Evolutionary conservation across 768 basidiomycete genomes (phyloP).

Genomic region (Pleurotus eryngii): DNA sequence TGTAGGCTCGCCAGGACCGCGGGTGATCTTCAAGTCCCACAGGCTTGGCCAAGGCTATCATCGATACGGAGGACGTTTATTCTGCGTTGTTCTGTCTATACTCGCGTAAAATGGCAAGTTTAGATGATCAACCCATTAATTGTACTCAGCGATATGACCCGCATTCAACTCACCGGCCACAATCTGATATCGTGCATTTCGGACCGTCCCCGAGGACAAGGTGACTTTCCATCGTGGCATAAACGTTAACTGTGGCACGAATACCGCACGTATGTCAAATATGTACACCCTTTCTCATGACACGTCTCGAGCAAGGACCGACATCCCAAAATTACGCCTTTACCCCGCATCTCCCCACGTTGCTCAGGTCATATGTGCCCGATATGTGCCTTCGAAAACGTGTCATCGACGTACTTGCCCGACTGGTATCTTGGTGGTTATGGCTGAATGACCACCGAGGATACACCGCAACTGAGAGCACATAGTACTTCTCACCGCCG

Average conservation of each 20-base stretch:
- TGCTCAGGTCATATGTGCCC: not conserved
- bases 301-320: not conserved
- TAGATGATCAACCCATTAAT: too few relatives aligned
- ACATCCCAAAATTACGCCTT: not conserved
- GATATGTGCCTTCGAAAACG: not conserved
- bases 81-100: too few relatives aligned
- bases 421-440: not conserved
- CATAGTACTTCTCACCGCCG: not conserved
- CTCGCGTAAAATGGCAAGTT: too few relatives aligned
- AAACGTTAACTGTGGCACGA: not conserved
- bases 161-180: too few relatives aligned
- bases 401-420: not conserved
- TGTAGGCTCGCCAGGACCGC: too few relatives aligned
- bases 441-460: not conserved
- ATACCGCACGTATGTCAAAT: not conserved
- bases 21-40: too few relatives aligned
- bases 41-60: too few relatives aligned
- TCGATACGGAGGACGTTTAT: too few relatives aligned
- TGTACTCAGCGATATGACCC: too few relatives aligned
- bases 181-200: not conserved
- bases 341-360: not conserved
- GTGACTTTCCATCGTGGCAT: not conserved
- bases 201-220: not conserved
- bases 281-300: not conserved
- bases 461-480: not conserved